Base-by-base conservation (phyloP, 75 land plant genomes). In the Picea glauca region DNA sequence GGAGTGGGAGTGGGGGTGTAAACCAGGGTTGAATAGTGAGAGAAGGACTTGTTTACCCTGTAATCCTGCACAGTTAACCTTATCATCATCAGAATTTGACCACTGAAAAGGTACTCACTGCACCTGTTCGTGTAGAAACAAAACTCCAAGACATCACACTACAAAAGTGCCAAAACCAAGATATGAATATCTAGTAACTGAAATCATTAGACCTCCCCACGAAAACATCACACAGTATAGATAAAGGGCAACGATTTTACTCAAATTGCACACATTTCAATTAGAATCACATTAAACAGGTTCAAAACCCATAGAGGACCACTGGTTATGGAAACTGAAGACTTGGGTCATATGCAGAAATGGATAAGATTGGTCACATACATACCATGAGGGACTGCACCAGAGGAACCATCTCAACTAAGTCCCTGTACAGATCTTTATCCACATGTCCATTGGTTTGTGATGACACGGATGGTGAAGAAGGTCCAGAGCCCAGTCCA, bases 401-500 rank as follows among this genome's bases (percentile, higher is more conserved):
- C 18, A 70, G 38, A 43, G 73, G 73, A 17, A 70, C 43, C 46
- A 70, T 38, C 46, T 70, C 54, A 70, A 40, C 12, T 8, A 70
- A 40, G n/a, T 70, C 17, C 50, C n/a, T 70, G 73, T 70, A 70
- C 73, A 70, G 11, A 2, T 35, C 54, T 40, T 70, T 40, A 38
- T 38, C 73, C n/a, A 40, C 50, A 38, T 70, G 73, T 46, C 73
- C 73, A 40, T 43, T 11, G 23, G 9, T 20, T 18, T 70, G 54
- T 18, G 73, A 70, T 43, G 70, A 15, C 35, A 26, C 40, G 33
- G 70, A 66, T 1, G 70, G 70, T 66, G 50, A 70, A 43, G 73
- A 70, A 43, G 50, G n/a, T 70, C 73, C 73, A 70, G 54, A 70
- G n/a, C 73, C 50, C 73, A n/a, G 17, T 20, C 46, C 73, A 70